Percentiles rank a stretch among this genome's conserved stretches.
Conservation (phyloP, 306 rosid species). For the Trichosanthes truncata region DNA sequence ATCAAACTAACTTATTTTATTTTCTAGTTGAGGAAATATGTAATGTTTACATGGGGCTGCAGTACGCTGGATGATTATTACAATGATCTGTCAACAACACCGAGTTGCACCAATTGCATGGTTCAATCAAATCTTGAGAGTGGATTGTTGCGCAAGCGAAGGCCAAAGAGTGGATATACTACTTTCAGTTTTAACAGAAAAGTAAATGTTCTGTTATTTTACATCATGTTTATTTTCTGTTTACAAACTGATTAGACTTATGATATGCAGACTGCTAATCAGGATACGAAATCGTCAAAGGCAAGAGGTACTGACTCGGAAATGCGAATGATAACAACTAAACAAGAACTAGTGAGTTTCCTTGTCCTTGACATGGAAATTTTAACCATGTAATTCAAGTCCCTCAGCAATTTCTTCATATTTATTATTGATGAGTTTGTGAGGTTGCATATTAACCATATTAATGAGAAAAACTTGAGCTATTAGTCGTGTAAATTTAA, state of each 20-base stretch:
- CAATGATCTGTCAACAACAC: slow-evolving; percentile 15
- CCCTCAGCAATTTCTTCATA: neutral
- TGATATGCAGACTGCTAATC: neutral
- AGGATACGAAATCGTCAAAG: neutral
- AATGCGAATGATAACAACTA: neutral
- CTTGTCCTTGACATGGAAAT: neutral
- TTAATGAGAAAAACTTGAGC: too few species aligned
- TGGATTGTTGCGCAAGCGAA: slow-evolving; percentile 37
- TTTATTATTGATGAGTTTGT: neutral
- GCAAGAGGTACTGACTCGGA: neutral
- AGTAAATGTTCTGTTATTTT: slow-evolving; percentile 13
- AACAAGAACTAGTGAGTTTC: neutral
- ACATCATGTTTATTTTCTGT: neutral
- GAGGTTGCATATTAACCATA: too few species aligned
- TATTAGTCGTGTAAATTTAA: too few species aligned
- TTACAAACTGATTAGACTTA: neutral
- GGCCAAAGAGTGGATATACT: slow-evolving; percentile 28
- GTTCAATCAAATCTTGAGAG: slow-evolving; percentile 26
- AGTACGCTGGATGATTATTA: slow-evolving; percentile 32
- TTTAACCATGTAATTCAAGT: neutral
- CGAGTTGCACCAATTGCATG: slow-evolving; percentile 37
- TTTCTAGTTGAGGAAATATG: slow-evolving; percentile 82
- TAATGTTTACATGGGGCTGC: slow-evolving; percentile 61
- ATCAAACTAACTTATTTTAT: slow-evolving; percentile 10
- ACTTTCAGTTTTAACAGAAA: slow-evolving; percentile 32